Conservation (phyloP, 2,329 filamentous ascomycete species). For the Chrysoporthe austroafricana region DNA sequence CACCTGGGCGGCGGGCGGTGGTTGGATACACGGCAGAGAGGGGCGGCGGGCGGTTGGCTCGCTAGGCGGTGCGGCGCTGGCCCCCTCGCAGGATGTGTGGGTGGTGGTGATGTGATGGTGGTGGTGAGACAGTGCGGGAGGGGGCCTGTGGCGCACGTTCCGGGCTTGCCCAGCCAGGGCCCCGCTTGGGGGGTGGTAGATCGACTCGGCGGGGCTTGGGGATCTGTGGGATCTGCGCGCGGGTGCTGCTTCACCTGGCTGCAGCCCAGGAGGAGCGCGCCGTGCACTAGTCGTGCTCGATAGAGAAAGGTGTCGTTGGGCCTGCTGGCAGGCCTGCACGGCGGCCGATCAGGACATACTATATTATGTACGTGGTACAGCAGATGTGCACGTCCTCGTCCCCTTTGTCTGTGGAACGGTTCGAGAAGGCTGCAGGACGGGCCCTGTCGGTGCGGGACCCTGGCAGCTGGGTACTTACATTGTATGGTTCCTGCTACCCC, state of each 20-base stretch:
- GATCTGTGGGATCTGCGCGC: neutral
- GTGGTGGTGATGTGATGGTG: neutral
- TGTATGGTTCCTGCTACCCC: conserved; percentile 16
- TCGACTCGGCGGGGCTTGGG: neutral
- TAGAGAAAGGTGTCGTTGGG: neutral
- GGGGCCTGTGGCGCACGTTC: neutral
- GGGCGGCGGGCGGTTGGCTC: conserved; percentile 1
- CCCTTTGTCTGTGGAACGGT: neutral
- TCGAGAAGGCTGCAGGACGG: conserved; percentile 15
- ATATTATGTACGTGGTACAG: no score
- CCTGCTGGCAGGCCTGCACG: neutral
- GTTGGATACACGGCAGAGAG: conserved; percentile 9
- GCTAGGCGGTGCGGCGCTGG: neutral
- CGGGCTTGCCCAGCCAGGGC: neutral
- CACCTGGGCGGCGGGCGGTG: conserved; percentile 12
- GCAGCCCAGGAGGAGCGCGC: neutral
- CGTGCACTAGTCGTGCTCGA: neutral
- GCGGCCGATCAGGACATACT: neutral
- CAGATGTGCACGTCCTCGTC: neutral
- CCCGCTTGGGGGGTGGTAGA: neutral
- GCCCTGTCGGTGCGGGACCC: conserved; percentile 12
- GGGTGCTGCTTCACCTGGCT: neutral
- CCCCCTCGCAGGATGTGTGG: neutral
- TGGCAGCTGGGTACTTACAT: neutral
- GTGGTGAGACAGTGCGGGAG: neutral